phyloP scores from a whole-genome alignment of 495 filamentous ascomycete genomes.

The Xanthoparmelia taractica region DNA sequence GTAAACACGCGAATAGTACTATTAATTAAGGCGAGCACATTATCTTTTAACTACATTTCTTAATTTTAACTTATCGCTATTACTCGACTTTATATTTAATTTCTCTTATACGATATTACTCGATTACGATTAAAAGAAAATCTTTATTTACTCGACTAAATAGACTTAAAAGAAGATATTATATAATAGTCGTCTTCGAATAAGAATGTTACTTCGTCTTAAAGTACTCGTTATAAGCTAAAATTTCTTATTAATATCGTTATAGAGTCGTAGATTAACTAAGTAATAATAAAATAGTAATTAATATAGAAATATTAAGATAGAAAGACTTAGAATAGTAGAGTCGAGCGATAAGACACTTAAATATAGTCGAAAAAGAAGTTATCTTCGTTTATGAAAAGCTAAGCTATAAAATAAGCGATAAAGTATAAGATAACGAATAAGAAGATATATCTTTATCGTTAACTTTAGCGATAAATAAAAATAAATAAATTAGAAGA shows the following conservation, averaged over 20 bases:
- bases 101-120: background rate
- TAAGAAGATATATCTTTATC: constrained; percentile 2
- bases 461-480: background rate
- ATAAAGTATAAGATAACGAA: background rate
- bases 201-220: background rate
- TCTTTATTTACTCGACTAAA: background rate
- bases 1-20: background rate
- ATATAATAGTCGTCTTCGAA: background rate
- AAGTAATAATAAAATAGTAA: background rate
- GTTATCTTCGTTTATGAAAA: background rate
- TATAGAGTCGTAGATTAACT: constrained; percentile 7
- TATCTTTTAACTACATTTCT: background rate
- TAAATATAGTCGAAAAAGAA: too few relatives aligned
- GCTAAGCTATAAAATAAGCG: background rate
- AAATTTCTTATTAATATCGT: background rate
- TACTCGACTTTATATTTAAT: background rate
- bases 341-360: too few relatives aligned
- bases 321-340: too few relatives aligned
- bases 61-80: background rate
- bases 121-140: background rate
- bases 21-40: constrained; percentile 1
- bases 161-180: background rate
- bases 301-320: background rate
- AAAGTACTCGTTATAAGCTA: background rate
- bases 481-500: background rate